A percentile compares a stretch with the other conserved stretches of the same genome.
Evolutionary conservation across 805 yeast species (phyloP).

Genomic region (Clavispora vitiphila): DNA sequence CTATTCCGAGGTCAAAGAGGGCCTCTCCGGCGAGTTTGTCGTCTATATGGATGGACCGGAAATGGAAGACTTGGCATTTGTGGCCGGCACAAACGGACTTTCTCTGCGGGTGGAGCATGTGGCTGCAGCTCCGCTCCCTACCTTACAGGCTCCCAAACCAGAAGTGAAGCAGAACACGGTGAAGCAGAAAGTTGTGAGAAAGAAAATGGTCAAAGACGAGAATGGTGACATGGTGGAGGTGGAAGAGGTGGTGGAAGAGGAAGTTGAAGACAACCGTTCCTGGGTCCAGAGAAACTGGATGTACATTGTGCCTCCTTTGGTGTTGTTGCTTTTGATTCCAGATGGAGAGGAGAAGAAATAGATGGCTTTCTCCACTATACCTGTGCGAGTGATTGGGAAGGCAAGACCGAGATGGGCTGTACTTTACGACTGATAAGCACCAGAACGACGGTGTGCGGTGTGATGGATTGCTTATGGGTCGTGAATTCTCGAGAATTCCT

Average conservation of each 20-base stretch:
- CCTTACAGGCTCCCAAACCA: constrained; percentile 19
- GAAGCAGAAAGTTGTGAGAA: constrained; percentile 15
- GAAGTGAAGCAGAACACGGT: constrained; percentile 7
- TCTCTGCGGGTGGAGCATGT: constrained; percentile 1
- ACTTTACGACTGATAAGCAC: no score
- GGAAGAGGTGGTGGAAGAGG: constrained; percentile 20
- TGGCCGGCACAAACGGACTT: constrained; percentile 1
- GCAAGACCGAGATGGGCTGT: no score
- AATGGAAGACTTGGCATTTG: constrained; percentile 4
- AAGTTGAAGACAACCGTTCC: constrained; percentile 29
- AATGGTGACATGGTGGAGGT: constrained; percentile 20
- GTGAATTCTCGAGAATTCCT: no score
- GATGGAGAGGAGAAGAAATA: not conserved
- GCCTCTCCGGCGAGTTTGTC: constrained; percentile 9
- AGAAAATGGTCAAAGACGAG: constrained; percentile 15
- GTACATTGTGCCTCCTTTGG: constrained; percentile 48
- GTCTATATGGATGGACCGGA: constrained; percentile 3
- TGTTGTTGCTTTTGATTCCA: constrained; percentile 31
- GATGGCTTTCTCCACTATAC: no score
- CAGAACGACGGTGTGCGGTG: no score
- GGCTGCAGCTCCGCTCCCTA: constrained; percentile 23
- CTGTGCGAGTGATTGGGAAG: no score
- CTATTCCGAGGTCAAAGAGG: constrained; percentile 7
- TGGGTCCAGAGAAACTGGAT: constrained; percentile 62
- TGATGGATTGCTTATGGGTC: no score